Base-by-base conservation (phyloP, 306 rosid species). In the Cucurbita moschata region DNA sequence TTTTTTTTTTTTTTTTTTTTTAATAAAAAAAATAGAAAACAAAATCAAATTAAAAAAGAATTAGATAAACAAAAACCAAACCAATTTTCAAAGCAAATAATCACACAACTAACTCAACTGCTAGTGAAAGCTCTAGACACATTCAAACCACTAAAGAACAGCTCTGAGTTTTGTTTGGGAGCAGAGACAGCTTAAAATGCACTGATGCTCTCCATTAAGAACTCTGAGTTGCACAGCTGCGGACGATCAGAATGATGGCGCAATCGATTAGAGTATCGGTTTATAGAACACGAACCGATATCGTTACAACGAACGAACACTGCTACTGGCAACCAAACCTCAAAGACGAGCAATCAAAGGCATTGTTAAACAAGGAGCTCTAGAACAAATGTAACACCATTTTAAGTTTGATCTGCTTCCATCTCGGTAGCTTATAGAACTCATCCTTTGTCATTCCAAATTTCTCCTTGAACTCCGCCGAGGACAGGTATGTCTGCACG, bases 351-450 rank as follows among this genome's bases (percentile, higher is more conserved):
- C 68, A 80, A 65, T 46, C 56, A 21, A 84, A 69, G 78, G 13
- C 58, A 47, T 67, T 63, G 78, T 69, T 55, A 47, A 47, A 18
- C 49, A 73, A 46, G 66, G 70, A 79, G 79, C 73, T 81, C 89
- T 83, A 95, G 82, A 95, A 95, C 77, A 95, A 75, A 19, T 88
- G 89, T 86, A 89, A 74, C 43, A 89, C 90, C 92, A 89, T 85
- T 81, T 95, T 95, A 52, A 89, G 85, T 86, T 95, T 95, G 91
- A 89, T 95, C 85, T 95, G 99, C 81, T 95, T 95, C 99, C 99
- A 95, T 83, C 84, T 95, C n/a, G 99, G 96, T 77, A 91, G 76
- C 88, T 82, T 88, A 81, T 83, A 83, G 80, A 95, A 91, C 3
- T 89, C 93, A 23, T 60, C 87, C 83, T 83, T 95, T n/a, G 77